Conservation (phyloP, 2,329 filamentous ascomycete genomes). For the Fusarium nurragi region DNA sequence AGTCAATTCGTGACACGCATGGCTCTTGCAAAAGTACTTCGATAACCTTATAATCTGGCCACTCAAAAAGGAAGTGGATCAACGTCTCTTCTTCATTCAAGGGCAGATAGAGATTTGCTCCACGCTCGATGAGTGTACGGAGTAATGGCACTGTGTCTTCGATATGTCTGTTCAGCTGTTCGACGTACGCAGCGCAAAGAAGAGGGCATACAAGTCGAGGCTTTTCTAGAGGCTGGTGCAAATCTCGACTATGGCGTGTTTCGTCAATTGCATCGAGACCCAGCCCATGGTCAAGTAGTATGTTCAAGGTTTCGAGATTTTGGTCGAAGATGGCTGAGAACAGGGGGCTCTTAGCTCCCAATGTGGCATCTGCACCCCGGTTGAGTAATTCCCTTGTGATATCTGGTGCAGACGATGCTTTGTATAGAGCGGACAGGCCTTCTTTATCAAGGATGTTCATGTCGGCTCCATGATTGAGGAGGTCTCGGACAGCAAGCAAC, state of each 20-base stretch:
- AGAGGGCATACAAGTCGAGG: slow-evolving; percentile 17
- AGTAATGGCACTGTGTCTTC: slow-evolving; percentile 5
- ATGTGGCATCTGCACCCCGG: slow-evolving; percentile 8
- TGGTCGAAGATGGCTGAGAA: slow-evolving; percentile 20
- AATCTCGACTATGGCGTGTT: not conserved
- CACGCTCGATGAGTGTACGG: slow-evolving; percentile 6
- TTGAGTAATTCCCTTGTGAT: slow-evolving; percentile 14
- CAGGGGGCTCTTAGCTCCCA: slow-evolving; percentile 12
- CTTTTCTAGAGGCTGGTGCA: not conserved
- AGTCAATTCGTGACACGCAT: slow-evolving; percentile 30
- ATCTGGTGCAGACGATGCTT: slow-evolving; percentile 7
- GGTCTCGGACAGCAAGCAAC: slow-evolving; percentile 5
- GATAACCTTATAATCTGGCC: not conserved
- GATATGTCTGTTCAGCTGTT: not conserved
- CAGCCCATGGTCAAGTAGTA: slow-evolving; percentile 25
- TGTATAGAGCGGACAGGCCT: slow-evolving; percentile 11
- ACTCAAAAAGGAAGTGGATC: slow-evolving; percentile 30
- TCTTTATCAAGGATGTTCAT: slow-evolving; percentile 12
- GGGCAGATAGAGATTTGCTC: slow-evolving; percentile 30
- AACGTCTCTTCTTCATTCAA: slow-evolving; percentile 34
- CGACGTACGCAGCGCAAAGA: slow-evolving; percentile 4
- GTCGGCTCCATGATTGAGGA: slow-evolving; percentile 35
- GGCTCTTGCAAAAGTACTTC: slow-evolving; percentile 21
- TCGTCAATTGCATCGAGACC: slow-evolving; percentile 14
- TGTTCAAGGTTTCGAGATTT: slow-evolving; percentile 14